A percentile compares a stretch with the other conserved stretches of the same genome.
Conservation (phyloP, 495 filamentous ascomycete species). For the Neurospora sp. region DNA sequence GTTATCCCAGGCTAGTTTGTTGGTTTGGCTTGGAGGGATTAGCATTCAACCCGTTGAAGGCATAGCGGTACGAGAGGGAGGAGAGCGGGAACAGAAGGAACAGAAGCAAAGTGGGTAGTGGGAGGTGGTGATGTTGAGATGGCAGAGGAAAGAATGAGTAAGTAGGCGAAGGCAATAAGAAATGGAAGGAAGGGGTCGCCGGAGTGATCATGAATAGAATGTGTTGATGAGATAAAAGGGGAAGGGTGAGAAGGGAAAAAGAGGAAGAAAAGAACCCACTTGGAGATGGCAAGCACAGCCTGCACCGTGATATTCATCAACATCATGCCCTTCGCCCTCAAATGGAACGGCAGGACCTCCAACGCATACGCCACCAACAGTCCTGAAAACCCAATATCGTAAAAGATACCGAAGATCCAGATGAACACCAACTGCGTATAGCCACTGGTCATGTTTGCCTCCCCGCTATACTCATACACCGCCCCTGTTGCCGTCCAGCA, state of each 20-base stretch:
- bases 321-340: slow-evolving; percentile 63
- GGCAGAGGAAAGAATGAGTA: background rate
- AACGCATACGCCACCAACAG: slow-evolving; percentile 55
- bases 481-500: slow-evolving; percentile 49
- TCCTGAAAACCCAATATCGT: slow-evolving; percentile 52
- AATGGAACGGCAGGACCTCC: slow-evolving; percentile 57
- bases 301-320: slow-evolving; percentile 53
- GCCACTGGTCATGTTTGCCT: slow-evolving; percentile 30
- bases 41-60: background rate
- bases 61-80: background rate
- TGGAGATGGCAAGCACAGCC: slow-evolving; percentile 46
- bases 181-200: background rate
- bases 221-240: background rate
- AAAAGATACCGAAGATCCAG: slow-evolving; percentile 52
- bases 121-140: background rate
- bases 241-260: background rate
- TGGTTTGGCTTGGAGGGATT: slow-evolving; percentile 40
- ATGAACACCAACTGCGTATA: slow-evolving; percentile 49
- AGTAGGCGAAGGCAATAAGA: background rate
- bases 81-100: background rate
- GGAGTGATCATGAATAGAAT: background rate
- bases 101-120: background rate
- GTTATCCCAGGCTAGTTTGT: slow-evolving; percentile 49
- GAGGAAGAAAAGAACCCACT: slow-evolving; percentile 21
- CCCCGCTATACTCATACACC: slow-evolving; percentile 35